Evolutionary conservation across 2,329 filamentous ascomycete genomes (phyloP).

Genomic region (Aspergillus fumigatiaffinis): DNA sequence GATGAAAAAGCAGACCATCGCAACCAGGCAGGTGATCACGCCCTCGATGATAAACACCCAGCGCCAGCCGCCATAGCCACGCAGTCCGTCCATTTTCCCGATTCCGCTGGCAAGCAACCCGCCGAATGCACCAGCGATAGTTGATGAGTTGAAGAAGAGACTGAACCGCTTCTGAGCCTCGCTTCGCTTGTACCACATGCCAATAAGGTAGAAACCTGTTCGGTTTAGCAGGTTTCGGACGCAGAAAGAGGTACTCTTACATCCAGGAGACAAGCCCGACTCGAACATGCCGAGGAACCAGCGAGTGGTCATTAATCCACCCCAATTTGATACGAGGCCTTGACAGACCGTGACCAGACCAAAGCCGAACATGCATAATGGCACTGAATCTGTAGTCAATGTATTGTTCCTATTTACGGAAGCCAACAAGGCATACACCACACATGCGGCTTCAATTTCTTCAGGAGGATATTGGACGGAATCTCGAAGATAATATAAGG

Average conservation of each 20-base stretch:
- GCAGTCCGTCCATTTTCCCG: conserved; percentile 50
- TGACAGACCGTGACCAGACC: conserved; percentile 71
- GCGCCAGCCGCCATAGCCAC: conserved; percentile 53
- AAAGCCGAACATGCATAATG: conserved; percentile 79
- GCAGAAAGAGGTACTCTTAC: conserved; percentile 36
- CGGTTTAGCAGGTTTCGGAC: background rate
- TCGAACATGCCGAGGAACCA: conserved; percentile 77
- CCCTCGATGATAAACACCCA: conserved; percentile 59
- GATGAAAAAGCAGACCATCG: conserved; percentile 56
- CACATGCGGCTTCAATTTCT: conserved; percentile 60
- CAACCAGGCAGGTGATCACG: conserved; percentile 55
- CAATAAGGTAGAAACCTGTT: conserved; percentile 58
- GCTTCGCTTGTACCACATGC: conserved; percentile 75
- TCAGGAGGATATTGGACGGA: conserved; percentile 66
- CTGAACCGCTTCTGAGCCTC: conserved; percentile 85
- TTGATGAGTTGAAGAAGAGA: conserved; percentile 76
- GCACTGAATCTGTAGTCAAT: conserved; percentile 42
- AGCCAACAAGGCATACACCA: conserved; percentile 48
- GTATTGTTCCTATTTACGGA: background rate
- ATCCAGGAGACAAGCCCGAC: conserved; percentile 66
- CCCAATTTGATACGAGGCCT: conserved; percentile 72
- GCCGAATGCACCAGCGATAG: conserved; percentile 56
- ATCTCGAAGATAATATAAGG: conserved; percentile 64
- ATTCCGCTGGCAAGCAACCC: conserved; percentile 56
- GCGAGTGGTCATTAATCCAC: conserved; percentile 69